Conservation (phyloP, 2,329 filamentous ascomycete genomes). For the Penicillium polonicum region DNA sequence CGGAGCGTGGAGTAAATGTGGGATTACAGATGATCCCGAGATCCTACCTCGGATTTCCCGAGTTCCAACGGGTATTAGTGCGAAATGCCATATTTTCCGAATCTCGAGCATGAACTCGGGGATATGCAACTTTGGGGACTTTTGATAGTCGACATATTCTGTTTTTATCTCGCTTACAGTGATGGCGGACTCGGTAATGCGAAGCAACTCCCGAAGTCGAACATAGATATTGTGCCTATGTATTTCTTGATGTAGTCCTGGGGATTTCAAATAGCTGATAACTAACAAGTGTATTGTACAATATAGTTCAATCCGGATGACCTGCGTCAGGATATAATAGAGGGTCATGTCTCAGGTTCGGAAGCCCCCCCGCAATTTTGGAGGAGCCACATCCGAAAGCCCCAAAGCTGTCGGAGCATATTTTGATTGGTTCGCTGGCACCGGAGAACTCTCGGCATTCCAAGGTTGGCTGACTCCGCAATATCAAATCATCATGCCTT, state of each 20-base stretch:
- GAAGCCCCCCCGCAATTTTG: neutral
- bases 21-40: conserved; percentile 13
- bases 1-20: conserved; percentile 23
- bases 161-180: neutral
- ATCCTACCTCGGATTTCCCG: conserved; percentile 11
- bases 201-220: no score
- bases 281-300: neutral
- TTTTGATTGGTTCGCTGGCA: conserved; percentile 5
- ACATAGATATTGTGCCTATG: neutral
- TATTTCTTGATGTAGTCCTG: neutral
- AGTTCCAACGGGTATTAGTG: neutral
- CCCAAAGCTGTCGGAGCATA: conserved; percentile 15
- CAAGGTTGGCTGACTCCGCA: neutral
- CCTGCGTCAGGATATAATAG: neutral
- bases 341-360: neutral
- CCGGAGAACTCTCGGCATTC: neutral
- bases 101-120: neutral
- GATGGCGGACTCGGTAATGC: neutral
- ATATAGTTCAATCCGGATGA: neutral
- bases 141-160: neutral
- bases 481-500: conserved; percentile 13
- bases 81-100: neutral
- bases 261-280: neutral
- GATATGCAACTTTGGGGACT: neutral
- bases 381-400: conserved; percentile 1